Percentiles rank a stretch among this genome's conserved stretches.
Conservation (phyloP, 2,329 filamentous ascomycete genomes). For the Xylaria digitata region DNA sequence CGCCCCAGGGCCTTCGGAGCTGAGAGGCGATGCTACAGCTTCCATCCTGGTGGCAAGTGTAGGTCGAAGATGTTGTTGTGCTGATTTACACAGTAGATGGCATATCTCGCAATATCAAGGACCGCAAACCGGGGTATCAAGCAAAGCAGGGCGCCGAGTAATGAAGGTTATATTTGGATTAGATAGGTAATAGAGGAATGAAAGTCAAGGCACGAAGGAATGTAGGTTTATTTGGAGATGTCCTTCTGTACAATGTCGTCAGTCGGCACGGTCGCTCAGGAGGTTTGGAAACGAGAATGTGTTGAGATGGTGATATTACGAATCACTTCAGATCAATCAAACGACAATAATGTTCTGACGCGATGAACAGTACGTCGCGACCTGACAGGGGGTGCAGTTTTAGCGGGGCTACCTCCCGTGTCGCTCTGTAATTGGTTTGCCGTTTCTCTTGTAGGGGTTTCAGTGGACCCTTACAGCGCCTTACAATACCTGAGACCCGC, state of each 20-base stretch:
- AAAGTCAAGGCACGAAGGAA: constrained; percentile 41
- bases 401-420: constrained; percentile 35
- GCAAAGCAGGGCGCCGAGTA: constrained; percentile 34
- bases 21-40: constrained; percentile 59
- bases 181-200: constrained; percentile 33
- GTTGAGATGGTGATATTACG: constrained; percentile 23
- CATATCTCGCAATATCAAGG: constrained; percentile 44
- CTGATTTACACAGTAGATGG: constrained; percentile 36
- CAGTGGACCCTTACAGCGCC: background rate
- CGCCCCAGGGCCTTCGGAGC: constrained; percentile 55
- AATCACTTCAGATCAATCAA: constrained; percentile 1
- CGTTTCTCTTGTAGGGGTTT: constrained; percentile 4
- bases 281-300: constrained; percentile 16
- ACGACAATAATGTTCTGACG: constrained; percentile 33
- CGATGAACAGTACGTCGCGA: constrained; percentile 46
- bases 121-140: constrained; percentile 38
- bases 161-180: constrained; percentile 30
- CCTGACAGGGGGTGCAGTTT: constrained; percentile 34
- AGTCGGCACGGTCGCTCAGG: constrained; percentile 23
- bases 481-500: constrained; percentile 7
- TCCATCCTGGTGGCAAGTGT: constrained; percentile 59
- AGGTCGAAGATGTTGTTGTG: constrained; percentile 34
- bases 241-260: constrained; percentile 22
- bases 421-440: constrained; percentile 30
- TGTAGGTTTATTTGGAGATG: constrained; percentile 25